Base-by-base conservation (phyloP, 176 grass and related monocot species). In the Neostapfia colusana region DNA sequence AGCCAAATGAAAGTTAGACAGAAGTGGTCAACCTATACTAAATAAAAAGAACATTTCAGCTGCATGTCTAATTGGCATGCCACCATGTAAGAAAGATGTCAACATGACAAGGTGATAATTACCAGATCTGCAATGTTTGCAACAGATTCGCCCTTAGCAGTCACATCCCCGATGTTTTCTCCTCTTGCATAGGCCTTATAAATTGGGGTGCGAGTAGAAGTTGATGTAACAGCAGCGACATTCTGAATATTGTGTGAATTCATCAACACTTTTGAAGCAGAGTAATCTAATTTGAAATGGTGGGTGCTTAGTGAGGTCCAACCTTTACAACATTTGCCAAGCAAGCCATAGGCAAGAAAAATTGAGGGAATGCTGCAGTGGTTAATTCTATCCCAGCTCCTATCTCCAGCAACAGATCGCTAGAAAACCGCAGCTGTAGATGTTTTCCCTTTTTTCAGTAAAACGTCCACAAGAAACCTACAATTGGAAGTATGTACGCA, bases 161-260 rank as follows among this genome's bases (percentile, higher is more conserved):
- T 99, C 63, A 99, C 91, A 82, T 99, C 95, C 45, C 95, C 95
- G 62, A 99, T 99, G 65, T 99, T 99, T 92, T 99, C 95, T 57
- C 91, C 95, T 88, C 85, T 95, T 41, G 95, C 92, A 82, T 99
- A 99, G 7, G 95, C 92, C 82, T 99, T 99, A 40, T 99, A 99
- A 55, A 99, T 99, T 82, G 95, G 95, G 74, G 95, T 83, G 65
- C 95, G 87, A 67, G 95, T 99, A 25, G 95, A 92, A 17, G 95
- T 99, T 50, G 95, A 99, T 20, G 95, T 99, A 77, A 99, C 95
- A 75, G 91, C 95, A 65, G 95, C 95, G 2, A 93, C 91, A 61
- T 93, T 93, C 91, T 93, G 76, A 44, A 74, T 24, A 3, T 31
- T 31, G 31, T 31, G 31, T 31, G 31, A 31, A 31, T 75, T 59